phyloP scores from a whole-genome alignment of 257 asterid genomes.

The Echium plantagineum region DNA sequence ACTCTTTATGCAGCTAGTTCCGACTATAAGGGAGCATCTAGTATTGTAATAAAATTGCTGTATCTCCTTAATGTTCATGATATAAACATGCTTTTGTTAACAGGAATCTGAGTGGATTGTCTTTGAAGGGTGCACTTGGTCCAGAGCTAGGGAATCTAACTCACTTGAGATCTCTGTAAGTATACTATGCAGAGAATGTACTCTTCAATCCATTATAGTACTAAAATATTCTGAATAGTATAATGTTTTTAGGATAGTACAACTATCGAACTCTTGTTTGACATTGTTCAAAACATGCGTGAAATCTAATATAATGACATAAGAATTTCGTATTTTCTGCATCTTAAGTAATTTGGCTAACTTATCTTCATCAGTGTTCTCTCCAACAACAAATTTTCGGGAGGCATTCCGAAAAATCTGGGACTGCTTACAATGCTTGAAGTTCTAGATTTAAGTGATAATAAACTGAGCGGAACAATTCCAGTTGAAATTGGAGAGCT shows the following conservation, averaged over 20 bases:
- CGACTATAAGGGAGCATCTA: not conserved
- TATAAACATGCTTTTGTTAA: conserved; percentile 9
- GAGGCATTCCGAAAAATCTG: conserved; percentile 55
- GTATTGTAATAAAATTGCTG: not conserved
- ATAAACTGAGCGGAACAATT: conserved; percentile 54
- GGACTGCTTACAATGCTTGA: conserved; percentile 50
- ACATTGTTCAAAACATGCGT: too few relatives aligned
- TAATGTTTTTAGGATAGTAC: too few relatives aligned
- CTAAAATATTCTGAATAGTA: too few relatives aligned
- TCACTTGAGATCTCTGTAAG: conserved; percentile 67
- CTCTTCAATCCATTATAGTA: not conserved
- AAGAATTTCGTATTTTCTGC: too few relatives aligned
- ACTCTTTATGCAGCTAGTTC: not conserved
- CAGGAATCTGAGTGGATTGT: conserved; percentile 68
- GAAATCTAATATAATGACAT: too few relatives aligned
- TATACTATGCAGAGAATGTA: conserved; percentile 2
- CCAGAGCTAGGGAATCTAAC: conserved; percentile 72
- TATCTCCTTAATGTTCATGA: not conserved
- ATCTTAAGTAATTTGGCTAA: too few relatives aligned
- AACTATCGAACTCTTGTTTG: too few relatives aligned
- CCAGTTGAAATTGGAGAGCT: conserved; percentile 69
- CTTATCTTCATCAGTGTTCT: conserved; percentile 23
- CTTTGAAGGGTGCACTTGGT: conserved; percentile 55
- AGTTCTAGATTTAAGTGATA: conserved; percentile 69
- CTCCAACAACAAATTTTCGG: conserved; percentile 55